Percentiles rank a stretch among this genome's conserved stretches.
These are phyloP conservation scores for Eremochloa ophiuroides DNA, from an alignment of 176 grass and related monocot genomes.

Conservation along the genomic window DNA sequence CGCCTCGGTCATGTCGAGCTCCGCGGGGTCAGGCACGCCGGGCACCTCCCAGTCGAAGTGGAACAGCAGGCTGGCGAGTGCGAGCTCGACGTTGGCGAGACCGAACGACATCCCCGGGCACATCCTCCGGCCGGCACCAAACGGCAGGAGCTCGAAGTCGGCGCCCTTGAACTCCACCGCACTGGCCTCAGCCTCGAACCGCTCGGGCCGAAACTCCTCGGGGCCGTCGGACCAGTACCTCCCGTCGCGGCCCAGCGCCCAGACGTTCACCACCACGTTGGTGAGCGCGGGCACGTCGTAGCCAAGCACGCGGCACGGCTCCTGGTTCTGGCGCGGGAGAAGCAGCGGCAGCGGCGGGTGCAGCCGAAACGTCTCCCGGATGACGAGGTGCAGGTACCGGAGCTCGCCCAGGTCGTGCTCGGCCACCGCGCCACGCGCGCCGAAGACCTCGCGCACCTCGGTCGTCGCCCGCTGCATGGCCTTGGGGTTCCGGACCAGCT, in stretches of 20 bases:
- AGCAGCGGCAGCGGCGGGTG: conserved; percentile 48
- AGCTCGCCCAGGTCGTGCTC: conserved; percentile 23
- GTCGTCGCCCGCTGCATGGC: conserved; percentile 33
- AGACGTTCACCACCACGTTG: conserved; percentile 51
- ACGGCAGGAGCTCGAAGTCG: conserved; percentile 48
- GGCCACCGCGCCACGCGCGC: background rate
- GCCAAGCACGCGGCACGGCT: conserved; percentile 25
- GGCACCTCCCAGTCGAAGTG: conserved; percentile 53
- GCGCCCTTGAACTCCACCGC: conserved; percentile 33
- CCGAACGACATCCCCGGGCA: conserved; percentile 45
- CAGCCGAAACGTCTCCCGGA: conserved; percentile 58
- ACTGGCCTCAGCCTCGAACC: conserved; percentile 16
- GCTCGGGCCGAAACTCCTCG: conserved; percentile 40
- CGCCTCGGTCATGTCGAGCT: conserved; percentile 40
- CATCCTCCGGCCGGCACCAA: conserved; percentile 50
- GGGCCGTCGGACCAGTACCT: conserved; percentile 35
- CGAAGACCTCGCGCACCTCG: conserved; percentile 48
- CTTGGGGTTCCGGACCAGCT: conserved; percentile 46
- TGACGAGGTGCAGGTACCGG: conserved; percentile 50
- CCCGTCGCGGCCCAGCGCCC: conserved; percentile 58
- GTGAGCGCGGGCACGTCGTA: conserved; percentile 46
- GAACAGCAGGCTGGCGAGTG: conserved; percentile 37
- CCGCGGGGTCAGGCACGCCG: background rate
- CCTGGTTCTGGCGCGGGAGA: conserved; percentile 35
- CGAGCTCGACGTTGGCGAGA: conserved; percentile 45